Base-by-base conservation (phyloP, 345 rosid genomes). In the Mercurialis annua region DNA sequence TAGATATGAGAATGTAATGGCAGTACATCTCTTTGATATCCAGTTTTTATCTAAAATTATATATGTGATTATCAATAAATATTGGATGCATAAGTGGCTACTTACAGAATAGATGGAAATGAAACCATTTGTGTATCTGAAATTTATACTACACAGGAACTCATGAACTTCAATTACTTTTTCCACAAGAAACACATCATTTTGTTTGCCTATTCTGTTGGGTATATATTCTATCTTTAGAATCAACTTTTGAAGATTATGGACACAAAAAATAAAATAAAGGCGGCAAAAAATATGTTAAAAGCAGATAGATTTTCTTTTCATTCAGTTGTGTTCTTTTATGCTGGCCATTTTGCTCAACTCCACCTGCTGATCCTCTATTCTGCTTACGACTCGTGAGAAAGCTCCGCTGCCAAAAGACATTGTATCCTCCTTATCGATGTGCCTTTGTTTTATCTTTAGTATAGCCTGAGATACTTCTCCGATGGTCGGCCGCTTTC, bases 381-480 rank as follows among this genome's bases (percentile, higher is more conserved):
- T 89, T 72, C 83, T 79, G 83, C 92, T 91, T 65, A 83, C 74
- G 15, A 77, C 84, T 33, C 89, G 68, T 2, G 99, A 85, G 64
- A 79, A 51, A 23, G 82, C 88, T n/a, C 58, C 68, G 17, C 71
- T 74, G 0, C 71, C 74, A 59, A 79, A 72, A 20, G 96, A 85
- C 70, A 69, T 69, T 0, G 74, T 69, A 31, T 79, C 85, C 51
- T 81, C 76, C 73, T 46, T 81, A 0, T 27, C 64, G 0, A 74
- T 71, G 64, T 52, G 79, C 38, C 82, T 72, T 66, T 84, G 92
- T 65, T 86, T 86, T 72, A 94, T 85, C 82, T 80, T 91, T 55
- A 81, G 65, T 73, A 94, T 81, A 29, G 84, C 92, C 81, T 85
- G 93, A 0, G 92, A 89, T 20, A 91, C 91, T 76, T 89, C 99